Base-by-base conservation (phyloP, 306 rosid genomes). In the Cicer bijugum region DNA sequence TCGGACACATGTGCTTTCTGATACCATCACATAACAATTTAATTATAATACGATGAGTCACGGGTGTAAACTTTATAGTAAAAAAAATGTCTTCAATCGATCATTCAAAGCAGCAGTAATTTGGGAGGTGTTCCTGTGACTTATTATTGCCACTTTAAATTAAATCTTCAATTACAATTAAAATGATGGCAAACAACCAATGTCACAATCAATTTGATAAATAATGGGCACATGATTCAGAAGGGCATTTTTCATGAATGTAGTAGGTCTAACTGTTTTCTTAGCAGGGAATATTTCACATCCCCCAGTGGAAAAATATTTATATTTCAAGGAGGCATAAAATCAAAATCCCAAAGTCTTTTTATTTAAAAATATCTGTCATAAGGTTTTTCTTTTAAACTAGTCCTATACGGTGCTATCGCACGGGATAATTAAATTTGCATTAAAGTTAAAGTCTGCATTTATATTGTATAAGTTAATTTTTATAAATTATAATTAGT, bases 31-130 rank as follows among this genome's bases (percentile, higher is more conserved):
- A 59, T 74, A 38, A 64, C 78, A 62, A 0, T 16, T 61, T 38
- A 55, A 56, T 12, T 33, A 74, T 51, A 61, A 35, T 4, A 11
- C 5, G n/a, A 45, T 45, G 11, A 48, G 62, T 82, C 81, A 82
- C 83, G 80, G 86, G 78, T 64, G 73, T 60, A 50, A 73, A 68
- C 50, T 73, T 61, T 15, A 65, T 66, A 56, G 65, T 57, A 57
- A 57, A 57, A 57, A 57, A 23, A 57, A 57, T 23, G 33, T 63
- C 47, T 40, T 63, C 16, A 12, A 47, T 11, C 5, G 28, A 14
- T 75, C 42, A 20, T 42, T 62, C 56, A 60, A 62, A 33, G 62
- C 42, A 67, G 8, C 28, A 61, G 80, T 57, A 50, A 35, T 45
- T 59, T 45, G 67, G 15, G 57, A 66, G 82, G 71, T 40, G 69